Percentiles rank a stretch among this genome's conserved stretches.
Conservation (phyloP, 2,329 filamentous ascomycete species). For the Tolypocladium nubicola region DNA sequence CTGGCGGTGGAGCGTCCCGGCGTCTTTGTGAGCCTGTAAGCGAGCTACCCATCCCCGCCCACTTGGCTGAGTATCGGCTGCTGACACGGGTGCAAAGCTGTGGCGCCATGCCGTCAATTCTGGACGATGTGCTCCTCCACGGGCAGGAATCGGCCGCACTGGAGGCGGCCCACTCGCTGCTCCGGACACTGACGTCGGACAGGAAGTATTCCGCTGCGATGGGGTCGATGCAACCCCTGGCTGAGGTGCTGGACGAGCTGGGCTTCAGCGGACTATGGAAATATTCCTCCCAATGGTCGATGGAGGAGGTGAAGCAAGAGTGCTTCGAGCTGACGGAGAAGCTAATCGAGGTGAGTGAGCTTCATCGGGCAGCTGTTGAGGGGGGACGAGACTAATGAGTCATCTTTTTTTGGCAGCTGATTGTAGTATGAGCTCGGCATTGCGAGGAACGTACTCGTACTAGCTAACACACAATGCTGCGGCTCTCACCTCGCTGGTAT, state of each 20-base stretch:
- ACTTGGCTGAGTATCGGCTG: not conserved
- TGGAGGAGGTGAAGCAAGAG: slow-evolving; percentile 38
- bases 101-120: slow-evolving; percentile 43
- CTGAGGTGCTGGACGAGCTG: slow-evolving; percentile 44
- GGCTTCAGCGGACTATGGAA: slow-evolving; percentile 56
- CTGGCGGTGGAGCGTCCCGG: slow-evolving; percentile 42
- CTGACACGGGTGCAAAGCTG: slow-evolving; percentile 27
- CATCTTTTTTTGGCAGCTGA: not conserved
- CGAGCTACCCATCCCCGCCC: slow-evolving; percentile 4
- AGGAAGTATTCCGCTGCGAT: slow-evolving; percentile 37
- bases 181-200: slow-evolving; percentile 47
- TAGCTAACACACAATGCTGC: not conserved
- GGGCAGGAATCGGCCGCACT: slow-evolving; percentile 51
- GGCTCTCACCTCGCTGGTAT: not conserved
- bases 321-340: slow-evolving; percentile 47
- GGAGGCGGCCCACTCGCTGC: slow-evolving; percentile 47
- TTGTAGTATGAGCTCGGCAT: slow-evolving; percentile 3
- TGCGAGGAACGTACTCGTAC: not conserved
- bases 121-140: slow-evolving; percentile 52
- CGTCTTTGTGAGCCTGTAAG: slow-evolving; percentile 50
- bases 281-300: slow-evolving; percentile 39
- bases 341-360: slow-evolving; percentile 45
- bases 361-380: not conserved
- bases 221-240: slow-evolving; percentile 36
- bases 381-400: not conserved